These are phyloP conservation scores for Arachis stenosperma DNA, from an alignment of 306 rosid genomes.

Conservation along the genomic window DNA sequence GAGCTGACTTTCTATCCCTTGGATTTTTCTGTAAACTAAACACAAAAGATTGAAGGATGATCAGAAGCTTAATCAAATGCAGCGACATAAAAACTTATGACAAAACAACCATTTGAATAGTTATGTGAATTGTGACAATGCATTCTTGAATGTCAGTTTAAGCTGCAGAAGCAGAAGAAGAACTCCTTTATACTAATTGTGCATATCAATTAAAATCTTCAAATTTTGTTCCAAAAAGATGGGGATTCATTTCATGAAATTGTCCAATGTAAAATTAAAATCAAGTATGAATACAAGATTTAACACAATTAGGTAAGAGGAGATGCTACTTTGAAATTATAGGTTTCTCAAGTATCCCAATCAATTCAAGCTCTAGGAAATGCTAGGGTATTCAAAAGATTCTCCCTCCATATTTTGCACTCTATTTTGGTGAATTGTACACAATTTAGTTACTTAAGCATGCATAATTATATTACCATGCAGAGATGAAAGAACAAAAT, in stretches of 20 bases:
- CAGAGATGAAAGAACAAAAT: constrained; percentile 87
- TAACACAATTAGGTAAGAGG: background rate
- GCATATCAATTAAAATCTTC: background rate
- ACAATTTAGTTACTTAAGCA: constrained; percentile 23
- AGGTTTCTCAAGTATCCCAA: constrained; percentile 7
- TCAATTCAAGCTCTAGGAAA: background rate
- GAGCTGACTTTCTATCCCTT: constrained; percentile 68
- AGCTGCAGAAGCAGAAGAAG: background rate
- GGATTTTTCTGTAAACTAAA: constrained; percentile 77
- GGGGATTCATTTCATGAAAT: constrained; percentile 16
- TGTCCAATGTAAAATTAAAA: constrained; percentile 1
- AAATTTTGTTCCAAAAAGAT: background rate
- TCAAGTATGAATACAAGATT: constrained; percentile 20
- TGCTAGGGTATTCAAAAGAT: background rate
- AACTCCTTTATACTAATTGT: background rate
- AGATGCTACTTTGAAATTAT: background rate
- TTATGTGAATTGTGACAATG: background rate
- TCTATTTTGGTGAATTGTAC: too few relatives aligned
- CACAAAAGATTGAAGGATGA: constrained; percentile 33
- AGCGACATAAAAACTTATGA: constrained; percentile 22
- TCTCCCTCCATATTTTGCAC: background rate
- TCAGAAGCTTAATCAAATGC: constrained; percentile 44
- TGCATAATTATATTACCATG: constrained; percentile 59
- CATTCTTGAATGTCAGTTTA: background rate
- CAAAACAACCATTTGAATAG: constrained; percentile 13